phyloP scores from a whole-genome alignment of 768 basidiomycete species.

The Tricholoma sp. region DNA sequence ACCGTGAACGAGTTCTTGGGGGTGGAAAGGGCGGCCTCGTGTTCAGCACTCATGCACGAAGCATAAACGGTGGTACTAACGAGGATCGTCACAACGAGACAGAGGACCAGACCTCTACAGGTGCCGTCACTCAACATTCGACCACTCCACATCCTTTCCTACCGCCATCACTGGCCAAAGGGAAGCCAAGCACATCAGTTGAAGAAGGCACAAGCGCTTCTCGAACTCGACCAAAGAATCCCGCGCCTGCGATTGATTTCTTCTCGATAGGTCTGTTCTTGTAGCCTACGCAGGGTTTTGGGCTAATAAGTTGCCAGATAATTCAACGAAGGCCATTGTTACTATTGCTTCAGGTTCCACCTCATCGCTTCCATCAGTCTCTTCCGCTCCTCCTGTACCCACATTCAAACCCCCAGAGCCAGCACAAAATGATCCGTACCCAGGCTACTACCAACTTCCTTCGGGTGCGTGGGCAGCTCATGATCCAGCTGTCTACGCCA shows the following conservation, averaged over 20 bases:
- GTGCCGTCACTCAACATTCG: neutral
- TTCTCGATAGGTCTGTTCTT: slow-evolving; percentile 55
- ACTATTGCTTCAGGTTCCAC: slow-evolving; percentile 7
- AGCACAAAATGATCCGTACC: slow-evolving; percentile 69
- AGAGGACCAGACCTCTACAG: neutral
- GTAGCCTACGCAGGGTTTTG: neutral
- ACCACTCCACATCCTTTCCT: slow-evolving; percentile 44
- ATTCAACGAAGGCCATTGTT: slow-evolving; percentile 14
- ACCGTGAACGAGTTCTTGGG: slow-evolving; percentile 52
- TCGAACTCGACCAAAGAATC: slow-evolving; percentile 12
- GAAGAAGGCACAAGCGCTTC: slow-evolving; percentile 29
- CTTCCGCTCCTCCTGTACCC: slow-evolving; percentile 65
- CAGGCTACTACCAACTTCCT: slow-evolving; percentile 82
- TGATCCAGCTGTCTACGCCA: slow-evolving; percentile 63
- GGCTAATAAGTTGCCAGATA: slow-evolving; percentile 8
- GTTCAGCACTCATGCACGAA: slow-evolving; percentile 36
- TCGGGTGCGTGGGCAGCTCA: slow-evolving; percentile 77
- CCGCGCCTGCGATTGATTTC: slow-evolving; percentile 50
- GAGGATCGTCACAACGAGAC: slow-evolving; percentile 21
- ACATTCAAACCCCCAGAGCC: slow-evolving; percentile 72
- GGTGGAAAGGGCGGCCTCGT: slow-evolving; percentile 58
- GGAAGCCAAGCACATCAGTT: slow-evolving; percentile 52
- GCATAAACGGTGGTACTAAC: neutral
- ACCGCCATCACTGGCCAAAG: slow-evolving; percentile 55
- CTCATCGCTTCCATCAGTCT: slow-evolving; percentile 29